A percentile compares a stretch with the other conserved stretches of the same genome.
Conservation (phyloP, 495 filamentous ascomycete species). For the Elasticomyces elasticus region DNA sequence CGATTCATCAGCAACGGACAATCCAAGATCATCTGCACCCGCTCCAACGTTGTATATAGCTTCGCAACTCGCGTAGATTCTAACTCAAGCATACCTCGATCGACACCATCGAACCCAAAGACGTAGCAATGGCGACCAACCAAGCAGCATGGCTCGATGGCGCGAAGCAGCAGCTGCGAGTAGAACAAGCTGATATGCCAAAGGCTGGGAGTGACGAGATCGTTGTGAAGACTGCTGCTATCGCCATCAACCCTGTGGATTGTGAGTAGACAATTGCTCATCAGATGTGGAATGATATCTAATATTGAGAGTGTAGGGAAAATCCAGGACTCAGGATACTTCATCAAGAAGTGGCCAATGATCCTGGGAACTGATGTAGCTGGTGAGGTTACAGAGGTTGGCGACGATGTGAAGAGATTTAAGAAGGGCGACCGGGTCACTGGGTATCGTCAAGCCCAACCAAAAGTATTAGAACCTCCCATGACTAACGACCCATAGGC, state of each 20-base stretch:
- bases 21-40: too few species aligned
- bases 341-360: constrained; percentile 33
- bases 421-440: constrained; percentile 39
- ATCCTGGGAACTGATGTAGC: constrained; percentile 38
- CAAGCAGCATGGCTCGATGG: constrained; percentile 31
- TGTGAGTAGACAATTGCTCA: constrained; percentile 29
- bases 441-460: constrained; percentile 20
- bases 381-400: constrained; percentile 37
- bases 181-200: constrained; percentile 23
- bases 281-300: too few species aligned
- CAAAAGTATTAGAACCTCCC: too few species aligned
- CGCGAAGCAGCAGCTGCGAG: constrained; percentile 21
- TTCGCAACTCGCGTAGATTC: not conserved
- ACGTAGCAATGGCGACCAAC: constrained; percentile 15
- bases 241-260: constrained; percentile 37
- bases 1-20: too few species aligned
- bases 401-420: constrained; percentile 33
- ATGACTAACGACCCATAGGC: constrained; percentile 19
- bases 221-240: constrained; percentile 31
- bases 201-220: constrained; percentile 31
- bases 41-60: too few species aligned
- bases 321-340: constrained; percentile 24
- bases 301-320: constrained; percentile 2
- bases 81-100: too few species aligned
- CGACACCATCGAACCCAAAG: not conserved